These are phyloP conservation scores for Globisporangium heterothallicum DNA, from an alignment of 352 stramenopile species.

Conservation along the genomic window DNA sequence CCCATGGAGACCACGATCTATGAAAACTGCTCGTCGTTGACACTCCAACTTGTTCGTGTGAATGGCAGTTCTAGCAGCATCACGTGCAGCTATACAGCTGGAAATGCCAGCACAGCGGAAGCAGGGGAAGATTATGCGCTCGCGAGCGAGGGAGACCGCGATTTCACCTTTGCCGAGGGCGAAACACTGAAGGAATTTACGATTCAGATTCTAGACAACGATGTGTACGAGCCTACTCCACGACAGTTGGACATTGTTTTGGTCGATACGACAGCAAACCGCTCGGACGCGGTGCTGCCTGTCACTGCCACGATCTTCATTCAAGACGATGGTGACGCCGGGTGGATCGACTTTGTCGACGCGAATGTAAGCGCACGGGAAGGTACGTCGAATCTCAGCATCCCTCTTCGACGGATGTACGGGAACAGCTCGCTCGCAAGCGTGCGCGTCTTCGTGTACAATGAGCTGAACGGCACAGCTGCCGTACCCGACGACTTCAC, in stretches of 20 bases:
- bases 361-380: conserved; percentile 21
- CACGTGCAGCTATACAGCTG: conserved; percentile 26
- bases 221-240: conserved; percentile 22
- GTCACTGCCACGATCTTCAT: conserved; percentile 28
- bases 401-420: conserved; percentile 26
- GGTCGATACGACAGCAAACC: conserved; percentile 26
- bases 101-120: conserved; percentile 16
- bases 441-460: conserved; percentile 21
- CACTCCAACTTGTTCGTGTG: conserved; percentile 32
- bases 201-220: conserved; percentile 38
- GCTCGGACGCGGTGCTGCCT: conserved; percentile 22
- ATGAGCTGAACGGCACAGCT: conserved; percentile 13
- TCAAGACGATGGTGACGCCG: conserved; percentile 49
- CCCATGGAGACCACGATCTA: conserved; percentile 19
- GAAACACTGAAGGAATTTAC: conserved; percentile 28
- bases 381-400: conserved; percentile 13
- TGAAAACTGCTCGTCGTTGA: conserved; percentile 33
- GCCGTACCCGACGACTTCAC: conserved; percentile 23
- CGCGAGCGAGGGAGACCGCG: conserved; percentile 3
- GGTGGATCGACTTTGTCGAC: conserved; percentile 35
- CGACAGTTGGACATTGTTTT: conserved; percentile 28
- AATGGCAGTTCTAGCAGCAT: conserved; percentile 43
- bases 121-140: conserved; percentile 31
- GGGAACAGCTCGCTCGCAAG: conserved; percentile 26
- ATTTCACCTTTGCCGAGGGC: conserved; percentile 35